Conservation (phyloP, 2,329 filamentous ascomycete genomes). For the Talaromyces sp. region DNA sequence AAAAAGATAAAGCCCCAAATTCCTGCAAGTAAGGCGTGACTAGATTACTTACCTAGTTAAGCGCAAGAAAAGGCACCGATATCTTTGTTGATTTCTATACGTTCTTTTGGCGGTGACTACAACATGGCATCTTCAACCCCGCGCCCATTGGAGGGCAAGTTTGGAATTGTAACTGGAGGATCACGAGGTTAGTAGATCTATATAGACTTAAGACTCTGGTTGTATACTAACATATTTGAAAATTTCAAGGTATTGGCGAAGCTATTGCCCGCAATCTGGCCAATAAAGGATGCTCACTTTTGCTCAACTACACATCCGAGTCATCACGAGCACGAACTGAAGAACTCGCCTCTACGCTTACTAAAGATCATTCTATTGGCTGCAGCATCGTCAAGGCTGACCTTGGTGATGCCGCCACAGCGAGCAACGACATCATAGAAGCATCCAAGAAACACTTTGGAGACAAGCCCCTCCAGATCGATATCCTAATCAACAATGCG, state of each 20-base stretch:
- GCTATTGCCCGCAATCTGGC: slow-evolving; percentile 66
- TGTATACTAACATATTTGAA: background rate
- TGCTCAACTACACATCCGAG: slow-evolving; percentile 67
- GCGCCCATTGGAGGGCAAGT: slow-evolving; percentile 62
- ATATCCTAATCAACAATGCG: slow-evolving; percentile 86
- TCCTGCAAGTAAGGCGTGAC: background rate
- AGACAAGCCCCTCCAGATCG: slow-evolving; percentile 57
- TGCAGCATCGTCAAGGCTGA: slow-evolving; percentile 65
- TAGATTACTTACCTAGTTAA: background rate
- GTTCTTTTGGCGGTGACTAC: background rate
- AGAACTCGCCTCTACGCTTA: slow-evolving; percentile 53
- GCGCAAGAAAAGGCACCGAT: background rate
- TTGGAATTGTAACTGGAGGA: slow-evolving; percentile 73
- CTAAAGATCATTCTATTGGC: slow-evolving; percentile 53
- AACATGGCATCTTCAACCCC: background rate
- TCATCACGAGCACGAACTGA: slow-evolving; percentile 51
- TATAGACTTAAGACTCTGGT: background rate
- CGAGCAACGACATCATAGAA: slow-evolving; percentile 52
- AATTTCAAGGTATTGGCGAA: slow-evolving; percentile 64
- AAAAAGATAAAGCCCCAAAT: background rate
- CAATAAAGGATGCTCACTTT: slow-evolving; percentile 62
- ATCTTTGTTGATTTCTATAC: background rate
- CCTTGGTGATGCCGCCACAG: slow-evolving; percentile 58
- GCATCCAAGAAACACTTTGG: slow-evolving; percentile 50
- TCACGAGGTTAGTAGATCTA: slow-evolving; percentile 59